Evolutionary conservation across 768 basidiomycete genomes (phyloP), one percentile per base, ranked within the genome.

Genomic region (Obba rivulosa): DNA sequence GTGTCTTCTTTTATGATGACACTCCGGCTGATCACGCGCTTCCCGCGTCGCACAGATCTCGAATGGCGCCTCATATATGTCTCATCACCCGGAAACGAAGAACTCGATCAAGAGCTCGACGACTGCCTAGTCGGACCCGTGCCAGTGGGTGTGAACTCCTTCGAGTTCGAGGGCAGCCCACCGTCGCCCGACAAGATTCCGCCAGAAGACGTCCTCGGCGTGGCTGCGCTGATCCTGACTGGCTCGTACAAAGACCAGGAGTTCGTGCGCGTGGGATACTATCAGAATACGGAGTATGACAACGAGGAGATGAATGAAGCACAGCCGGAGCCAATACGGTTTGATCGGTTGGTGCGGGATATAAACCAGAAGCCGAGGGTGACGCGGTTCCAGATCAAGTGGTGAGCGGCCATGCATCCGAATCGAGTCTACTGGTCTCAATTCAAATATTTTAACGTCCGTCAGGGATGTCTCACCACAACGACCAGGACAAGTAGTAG

Each of bases 11-110:
- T 8, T 7, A 23, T 17, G 10, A 16, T 16, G 18, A 8, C 8
- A 11, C 8, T 14, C 17, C 35, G 21, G 8, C 13, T 18, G 18
- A 14, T 31, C n/a, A 20, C 39, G 20, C 21, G 41, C 38, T 38
- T 18, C 17, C 10, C 38, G 31, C 21, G 48, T 23, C 3, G 11
- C 16, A 3, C 53, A 95, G 96, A 99, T 68, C 81, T 99, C 54
- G 96, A 99, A 66, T 99, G 96, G 96, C 85, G 85, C 56, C 84
- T 99, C 56, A 92, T 96, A 40, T 98, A 95, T 65, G 95, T 98
- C 45, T 92, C 96, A 1, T 92, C 87, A 3, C 94, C 95, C 0
- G 92, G 85, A 9, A 80, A 89, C 63, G 88, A 92, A 60, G 83
- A 87, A 35, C 86, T 87, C 42, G 96, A 99, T 66, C 96, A 99